Evolutionary conservation across 768 basidiomycete genomes (phyloP), one percentile per base, ranked within the genome.

Genomic region (Boletus sensibilis): DNA sequence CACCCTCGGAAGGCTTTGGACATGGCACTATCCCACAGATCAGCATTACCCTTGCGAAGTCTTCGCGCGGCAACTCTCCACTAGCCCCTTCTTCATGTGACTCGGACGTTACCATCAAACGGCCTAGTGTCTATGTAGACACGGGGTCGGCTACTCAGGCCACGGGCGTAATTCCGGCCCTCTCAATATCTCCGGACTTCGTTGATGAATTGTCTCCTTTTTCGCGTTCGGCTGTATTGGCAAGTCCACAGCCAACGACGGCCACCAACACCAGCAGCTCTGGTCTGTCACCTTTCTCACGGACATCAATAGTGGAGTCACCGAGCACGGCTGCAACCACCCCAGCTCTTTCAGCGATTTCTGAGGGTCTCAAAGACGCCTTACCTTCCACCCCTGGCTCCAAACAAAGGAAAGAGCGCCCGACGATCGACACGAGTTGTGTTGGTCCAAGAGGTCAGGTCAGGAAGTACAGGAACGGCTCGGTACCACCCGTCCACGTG

Each of bases 341-440:
- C 33, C 68, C 68, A n/a, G 60, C 66, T 34, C 62, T 52, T 7
- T 69, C 68, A 5, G 64, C 63, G 20, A 43, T 46, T 20, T 65
- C 66, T 33, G 63, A 68, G 46, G 47, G 23, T 29, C 54, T 43
- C 38, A 59, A 46, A 12, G 58, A 62, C 23, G 51, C 46, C 8
- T 49, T 61, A 29, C 21, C 29, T 41, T 66, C 60, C 47, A 13
- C 55, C 51, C 54, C 64, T 48, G 56, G 56, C 10, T 56, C 56
- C 33, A 71, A 52, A 52, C 69, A 62, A 40, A 59, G 65, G 41
- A 69, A 69, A 42, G 67, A 69, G 42, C 68, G 69, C 38, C 68
- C 68, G 34, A 69, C 69, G 55, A 69, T 69, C 52, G 68, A 69
- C 55, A 69, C 68, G 52, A 69, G 68, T 61, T 66, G 64, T 49